These are phyloP conservation scores for Nicotiana knightiana DNA, from an alignment of 257 asterid species.

Conservation along the genomic window DNA sequence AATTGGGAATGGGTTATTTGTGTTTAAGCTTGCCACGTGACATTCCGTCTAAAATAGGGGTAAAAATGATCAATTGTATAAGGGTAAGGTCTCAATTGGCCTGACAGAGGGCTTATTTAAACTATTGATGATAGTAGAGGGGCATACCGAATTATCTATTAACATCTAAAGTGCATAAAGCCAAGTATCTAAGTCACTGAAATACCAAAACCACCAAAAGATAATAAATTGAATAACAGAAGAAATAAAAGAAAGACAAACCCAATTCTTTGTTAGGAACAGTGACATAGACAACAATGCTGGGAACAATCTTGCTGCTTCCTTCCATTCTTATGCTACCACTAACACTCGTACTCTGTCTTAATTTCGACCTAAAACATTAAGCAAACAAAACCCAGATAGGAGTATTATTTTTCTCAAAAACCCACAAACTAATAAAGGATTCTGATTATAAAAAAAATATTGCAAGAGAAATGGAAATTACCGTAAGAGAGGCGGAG, in stretches of 20 bases:
- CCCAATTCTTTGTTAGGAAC: slow-evolving; percentile 93
- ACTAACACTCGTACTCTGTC: slow-evolving; percentile 32
- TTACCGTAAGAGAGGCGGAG: slow-evolving; percentile 46
- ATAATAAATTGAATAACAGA: not conserved
- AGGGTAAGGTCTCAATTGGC: no score
- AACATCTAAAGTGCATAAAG: no score
- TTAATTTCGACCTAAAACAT: slow-evolving; percentile 32
- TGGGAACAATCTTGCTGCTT: slow-evolving; percentile 52
- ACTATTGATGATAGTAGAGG: no score
- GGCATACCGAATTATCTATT: not conserved
- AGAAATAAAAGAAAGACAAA: slow-evolving; percentile 7
- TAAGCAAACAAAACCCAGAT: slow-evolving; percentile 9
- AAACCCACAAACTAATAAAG: slow-evolving; percentile 4
- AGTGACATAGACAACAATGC: slow-evolving; percentile 94
- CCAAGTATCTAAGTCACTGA: not conserved
- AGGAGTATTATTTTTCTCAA: slow-evolving; percentile 1
- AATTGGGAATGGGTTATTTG: no score
- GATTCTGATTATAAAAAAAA: not conserved
- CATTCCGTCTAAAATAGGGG: no score
- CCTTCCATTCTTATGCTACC: slow-evolving; percentile 60
- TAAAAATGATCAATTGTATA: no score
- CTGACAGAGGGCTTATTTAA: no score
- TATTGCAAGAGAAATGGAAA: slow-evolving; percentile 3
- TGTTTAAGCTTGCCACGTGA: no score
- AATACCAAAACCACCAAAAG: not conserved